Percentiles rank a stretch among this genome's conserved stretches.
phyloP scores from a whole-genome alignment of 306 rosid species.

The Malus sieversii region DNA sequence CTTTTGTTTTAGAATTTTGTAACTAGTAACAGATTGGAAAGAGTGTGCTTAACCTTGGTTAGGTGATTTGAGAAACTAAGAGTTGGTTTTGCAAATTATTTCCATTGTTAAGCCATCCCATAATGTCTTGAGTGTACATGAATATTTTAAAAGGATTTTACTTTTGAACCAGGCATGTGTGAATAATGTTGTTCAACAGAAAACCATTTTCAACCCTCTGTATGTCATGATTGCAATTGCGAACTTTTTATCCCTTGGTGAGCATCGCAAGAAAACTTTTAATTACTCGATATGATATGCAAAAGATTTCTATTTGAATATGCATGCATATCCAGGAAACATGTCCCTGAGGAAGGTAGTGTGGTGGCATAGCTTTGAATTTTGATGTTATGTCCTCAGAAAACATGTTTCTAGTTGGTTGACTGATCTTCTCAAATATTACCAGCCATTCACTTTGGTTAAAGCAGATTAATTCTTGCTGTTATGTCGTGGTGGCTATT shows the following conservation, averaged over 20 bases:
- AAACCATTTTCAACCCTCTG: neutral
- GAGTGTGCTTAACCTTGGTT: neutral
- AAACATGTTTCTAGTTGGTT: neutral
- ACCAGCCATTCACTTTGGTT: neutral
- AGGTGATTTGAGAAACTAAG: neutral
- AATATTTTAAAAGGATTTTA: neutral
- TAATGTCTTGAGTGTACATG: neutral
- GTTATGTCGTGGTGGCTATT: neutral
- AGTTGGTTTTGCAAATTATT: neutral
- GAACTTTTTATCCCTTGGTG: neutral
- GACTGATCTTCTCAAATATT: neutral
- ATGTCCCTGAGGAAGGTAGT: neutral
- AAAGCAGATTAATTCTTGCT: neutral
- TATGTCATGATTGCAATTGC: neutral
- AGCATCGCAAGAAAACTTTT: neutral
- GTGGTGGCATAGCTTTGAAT: neutral
- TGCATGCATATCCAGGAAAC: neutral
- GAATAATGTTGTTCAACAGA: neutral
- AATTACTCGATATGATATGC: neutral
- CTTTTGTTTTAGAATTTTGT: neutral
- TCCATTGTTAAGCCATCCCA: neutral
- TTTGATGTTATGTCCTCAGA: neutral
- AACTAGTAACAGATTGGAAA: neutral
- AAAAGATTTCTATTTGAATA: neutral
- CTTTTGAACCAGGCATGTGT: neutral